Conservation (phyloP, 2,329 filamentous ascomycete species). For the Botrytis sinoallii region DNA sequence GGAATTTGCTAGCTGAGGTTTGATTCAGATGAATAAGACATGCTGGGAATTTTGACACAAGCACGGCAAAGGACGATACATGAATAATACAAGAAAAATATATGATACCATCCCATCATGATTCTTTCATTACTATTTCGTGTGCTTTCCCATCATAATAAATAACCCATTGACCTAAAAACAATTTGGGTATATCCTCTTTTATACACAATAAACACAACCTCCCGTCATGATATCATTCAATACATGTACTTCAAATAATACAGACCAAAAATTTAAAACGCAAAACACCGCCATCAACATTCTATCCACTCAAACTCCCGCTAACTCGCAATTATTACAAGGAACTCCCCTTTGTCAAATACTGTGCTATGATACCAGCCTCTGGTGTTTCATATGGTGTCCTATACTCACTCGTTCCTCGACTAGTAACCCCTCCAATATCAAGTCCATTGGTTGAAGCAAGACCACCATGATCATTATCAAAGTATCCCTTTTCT, state of each 20-base stretch:
- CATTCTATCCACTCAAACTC: conserved; percentile 1
- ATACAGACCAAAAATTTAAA: conserved; percentile 2
- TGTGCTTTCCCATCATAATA: not conserved
- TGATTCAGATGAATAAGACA: not conserved
- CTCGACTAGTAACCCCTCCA: conserved; percentile 6
- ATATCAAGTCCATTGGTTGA: not conserved
- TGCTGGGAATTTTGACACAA: not conserved
- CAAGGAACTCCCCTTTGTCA: conserved; percentile 16
- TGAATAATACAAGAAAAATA: not conserved
- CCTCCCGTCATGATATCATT: conserved; percentile 10
- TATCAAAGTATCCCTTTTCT: conserved; percentile 11
- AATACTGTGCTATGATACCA: conserved; percentile 5
- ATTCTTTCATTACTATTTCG: conserved; percentile 9
- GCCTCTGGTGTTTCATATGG: not conserved
- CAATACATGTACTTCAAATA: conserved; percentile 1
- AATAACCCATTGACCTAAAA: not conserved
- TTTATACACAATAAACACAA: not conserved
- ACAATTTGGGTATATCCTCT: conserved; percentile 18
- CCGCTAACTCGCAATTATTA: conserved; percentile 8
- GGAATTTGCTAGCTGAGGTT: not conserved
- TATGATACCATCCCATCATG: not conserved
- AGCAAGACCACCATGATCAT: not conserved
- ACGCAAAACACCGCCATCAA: not conserved
- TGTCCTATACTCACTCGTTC: conserved; percentile 11
- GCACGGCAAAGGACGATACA: not conserved